A percentile compares a stretch with the other conserved stretches of the same genome.
Conservation (phyloP, 768 basidiomycete genomes). For the Xerocomus spinulosus region DNA sequence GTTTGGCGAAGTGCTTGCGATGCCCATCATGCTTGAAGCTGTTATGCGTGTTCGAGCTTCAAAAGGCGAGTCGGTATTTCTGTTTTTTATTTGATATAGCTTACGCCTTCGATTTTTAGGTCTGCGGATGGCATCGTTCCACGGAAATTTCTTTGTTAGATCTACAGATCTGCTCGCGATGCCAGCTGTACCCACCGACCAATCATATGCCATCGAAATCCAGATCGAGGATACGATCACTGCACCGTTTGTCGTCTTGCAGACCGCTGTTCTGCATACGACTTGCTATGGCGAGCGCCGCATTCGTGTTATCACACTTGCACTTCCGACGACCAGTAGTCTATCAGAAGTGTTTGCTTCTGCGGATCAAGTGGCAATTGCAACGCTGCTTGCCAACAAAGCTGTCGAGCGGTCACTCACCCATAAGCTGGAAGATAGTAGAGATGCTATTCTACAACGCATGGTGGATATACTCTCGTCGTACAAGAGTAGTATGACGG, state of each 20-base stretch:
- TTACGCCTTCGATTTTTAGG: constrained; percentile 39
- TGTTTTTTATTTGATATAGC: too few species aligned
- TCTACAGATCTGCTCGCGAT: constrained; percentile 95
- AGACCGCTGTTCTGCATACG: constrained; percentile 92
- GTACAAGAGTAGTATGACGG: constrained; percentile 96
- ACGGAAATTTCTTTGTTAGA: constrained; percentile 97
- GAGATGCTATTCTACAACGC: constrained; percentile 80
- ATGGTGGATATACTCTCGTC: constrained; percentile 79
- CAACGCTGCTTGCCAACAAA: constrained; percentile 84
- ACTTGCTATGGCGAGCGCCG: constrained; percentile 91
- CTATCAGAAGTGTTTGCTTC: constrained; percentile 88
- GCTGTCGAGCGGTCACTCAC: constrained; percentile 86
- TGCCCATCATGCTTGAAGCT: constrained; percentile 93
- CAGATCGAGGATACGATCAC: constrained; percentile 94
- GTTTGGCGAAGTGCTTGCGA: constrained; percentile 88
- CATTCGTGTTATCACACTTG: constrained; percentile 85
- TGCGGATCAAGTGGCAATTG: constrained; percentile 83
- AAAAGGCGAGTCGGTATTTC: constrained; percentile 49
- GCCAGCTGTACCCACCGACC: constrained; percentile 94
- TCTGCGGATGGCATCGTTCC: constrained; percentile 94
- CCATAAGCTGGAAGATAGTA: constrained; percentile 83
- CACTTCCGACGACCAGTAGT: constrained; percentile 82
- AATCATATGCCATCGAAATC: constrained; percentile 93
- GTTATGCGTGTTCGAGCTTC: constrained; percentile 99
- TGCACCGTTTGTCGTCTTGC: constrained; percentile 87